Base-by-base conservation (phyloP, 169 alveolate genomes). In the Plasmodium coatneyi region DNA sequence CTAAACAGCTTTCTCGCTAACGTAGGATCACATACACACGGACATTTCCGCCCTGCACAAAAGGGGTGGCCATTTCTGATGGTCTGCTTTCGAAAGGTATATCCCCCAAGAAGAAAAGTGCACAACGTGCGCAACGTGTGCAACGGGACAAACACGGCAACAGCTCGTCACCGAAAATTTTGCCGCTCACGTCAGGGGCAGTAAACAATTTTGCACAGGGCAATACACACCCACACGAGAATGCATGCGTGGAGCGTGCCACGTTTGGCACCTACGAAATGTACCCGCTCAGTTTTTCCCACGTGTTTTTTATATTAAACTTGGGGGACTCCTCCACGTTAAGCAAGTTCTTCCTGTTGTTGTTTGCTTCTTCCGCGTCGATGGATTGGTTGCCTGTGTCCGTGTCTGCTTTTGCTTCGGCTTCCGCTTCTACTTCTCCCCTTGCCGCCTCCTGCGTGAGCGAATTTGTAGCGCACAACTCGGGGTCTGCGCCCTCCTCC, bases 231-330 rank as follows among this genome's bases (percentile, higher is more conserved):
- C 0, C 32, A 60, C 4, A 19, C 74, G 14, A 5, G n/a, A 10
- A 60, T 60, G 74, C 74, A 60, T 36, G 10, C 54, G n/a, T 0
- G 4, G 49, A n/a, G 22, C 60, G 60, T 14, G 60, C 60, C 60
- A 14, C 60, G 60, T 49, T 49, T 49, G 60, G 7, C 60, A 76
- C 66, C 49, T 76, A 86, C 43, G 93, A 86, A 76, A 86, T 86
- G 49, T 74, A 86, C 28, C 93, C 93, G 32, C 93, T 86, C 66
- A 86, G 30, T 43, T 76, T 86, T 46, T 86, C 93, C 93, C 93
- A 86, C 25, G 93, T 86, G 80, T 86, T 86, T 86, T 86, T 86
- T 32, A 86, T 86, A 76, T 86, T 86, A 86, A 86, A 86, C 66
- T 86, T 86, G 12, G 93, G 86, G 6, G 93, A 36, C 14, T 86